Conservation (phyloP, 352 stramenopile species). For the Discostella stelligera region DNA sequence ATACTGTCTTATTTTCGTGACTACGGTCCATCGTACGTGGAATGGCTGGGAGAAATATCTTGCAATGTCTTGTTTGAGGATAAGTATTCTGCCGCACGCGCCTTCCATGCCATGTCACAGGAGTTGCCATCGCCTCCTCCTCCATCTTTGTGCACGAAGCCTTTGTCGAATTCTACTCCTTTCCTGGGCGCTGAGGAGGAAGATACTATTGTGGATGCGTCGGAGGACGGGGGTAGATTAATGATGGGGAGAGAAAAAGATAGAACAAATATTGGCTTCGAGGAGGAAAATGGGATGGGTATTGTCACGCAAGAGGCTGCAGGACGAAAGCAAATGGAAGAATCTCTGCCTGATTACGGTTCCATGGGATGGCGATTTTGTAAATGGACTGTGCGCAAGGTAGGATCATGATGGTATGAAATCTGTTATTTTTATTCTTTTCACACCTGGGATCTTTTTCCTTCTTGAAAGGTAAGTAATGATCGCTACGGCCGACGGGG, state of each 20-base stretch:
- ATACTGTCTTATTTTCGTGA: slow-evolving; percentile 67
- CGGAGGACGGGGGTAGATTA: neutral
- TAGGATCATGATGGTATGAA: slow-evolving; percentile 11
- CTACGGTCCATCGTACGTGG: slow-evolving; percentile 78
- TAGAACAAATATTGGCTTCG: slow-evolving; percentile 17
- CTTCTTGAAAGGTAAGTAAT: slow-evolving; percentile 51
- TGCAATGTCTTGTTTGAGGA: slow-evolving; percentile 78
- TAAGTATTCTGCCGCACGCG: slow-evolving; percentile 59
- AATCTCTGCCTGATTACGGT: slow-evolving; percentile 57
- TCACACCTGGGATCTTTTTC: neutral
- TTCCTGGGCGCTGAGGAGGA: neutral
- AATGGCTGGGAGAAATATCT: slow-evolving; percentile 75
- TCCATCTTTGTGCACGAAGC: neutral
- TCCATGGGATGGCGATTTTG: slow-evolving; percentile 75
- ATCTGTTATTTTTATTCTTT: neutral
- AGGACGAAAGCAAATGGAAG: slow-evolving; percentile 12
- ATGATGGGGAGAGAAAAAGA: slow-evolving; percentile 5
- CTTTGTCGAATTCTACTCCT: neutral
- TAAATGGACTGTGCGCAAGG: slow-evolving; percentile 68
- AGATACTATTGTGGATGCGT: neutral
- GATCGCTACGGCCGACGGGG: slow-evolving; percentile 65
- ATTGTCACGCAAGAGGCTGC: slow-evolving; percentile 1
- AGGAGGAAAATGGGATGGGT: slow-evolving; percentile 26
- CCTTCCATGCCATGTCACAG: slow-evolving; percentile 63
- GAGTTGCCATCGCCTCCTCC: slow-evolving; percentile 58